Evolutionary conservation across 2,329 filamentous ascomycete species (phyloP), one percentile per base, ranked within the genome.

Genomic region (Neophaeococcomyces mojaviensis): DNA sequence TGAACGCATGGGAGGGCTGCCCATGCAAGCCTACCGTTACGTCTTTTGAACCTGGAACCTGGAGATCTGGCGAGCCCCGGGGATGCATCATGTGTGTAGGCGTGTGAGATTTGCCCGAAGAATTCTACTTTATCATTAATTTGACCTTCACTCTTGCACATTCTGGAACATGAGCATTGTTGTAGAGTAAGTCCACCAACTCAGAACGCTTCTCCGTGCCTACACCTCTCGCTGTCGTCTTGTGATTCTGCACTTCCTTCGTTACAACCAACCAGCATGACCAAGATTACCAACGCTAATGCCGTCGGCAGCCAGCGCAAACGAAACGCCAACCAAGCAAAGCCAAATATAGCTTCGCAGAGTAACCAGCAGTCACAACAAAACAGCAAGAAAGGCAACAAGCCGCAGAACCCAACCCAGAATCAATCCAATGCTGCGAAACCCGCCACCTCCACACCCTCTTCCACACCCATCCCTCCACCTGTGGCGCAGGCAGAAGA

Each of bases 401-500:
- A 44, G 24, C 24, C 5, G 19, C 39, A 36, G 16, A 39, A 32
- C 15, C 24, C 9, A n/a, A 24, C 10, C 10, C 48, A 47, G 10
- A 50, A 53, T 40, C 51, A 48, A 20, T 34, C 52, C n/a, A n/a
- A n/a, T 20, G 24, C 36, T 13, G 16, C 24, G 24, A 28, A 28
- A 28, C 10, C 24, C 24, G 24, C 24, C 24, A 28, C 24, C 24
- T 28, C 24, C 10, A 28, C 24, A 6, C 5, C 24, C 24, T 6
- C 24, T 5, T 28, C n/a, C n/a, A 34, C 32, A 12, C 41, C 30
- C 16, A 34, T 7, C 31, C 16, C 39, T 13, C 30, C 39, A 15
- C 39, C 39, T 12, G 15, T 30, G 2, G 15, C 16, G 7, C 20
- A 18, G 18, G 28, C 31, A 13, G n/a, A 46, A 37, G 37, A 45